A percentile compares a stretch with the other conserved stretches of the same genome.
These are phyloP conservation scores for Phycomyces blakesleeanus DNA, from an alignment of 192 early-diverging fungal species.

Conservation along the genomic window DNA sequence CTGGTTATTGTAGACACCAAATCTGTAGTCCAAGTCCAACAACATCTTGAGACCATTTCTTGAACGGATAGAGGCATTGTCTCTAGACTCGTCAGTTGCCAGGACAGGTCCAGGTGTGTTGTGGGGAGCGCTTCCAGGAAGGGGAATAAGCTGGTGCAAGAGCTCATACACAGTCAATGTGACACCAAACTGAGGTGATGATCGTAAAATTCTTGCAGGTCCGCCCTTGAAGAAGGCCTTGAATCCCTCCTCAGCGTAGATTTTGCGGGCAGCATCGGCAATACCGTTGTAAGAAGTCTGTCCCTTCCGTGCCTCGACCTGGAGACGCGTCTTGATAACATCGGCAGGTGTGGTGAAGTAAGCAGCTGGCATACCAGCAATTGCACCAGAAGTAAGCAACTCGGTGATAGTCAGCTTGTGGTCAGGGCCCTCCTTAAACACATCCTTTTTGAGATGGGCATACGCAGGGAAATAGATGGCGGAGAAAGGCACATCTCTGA, in stretches of 20 bases:
- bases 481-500: conserved; percentile 96
- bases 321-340: conserved; percentile 97
- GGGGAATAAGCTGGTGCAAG: conserved; percentile 66
- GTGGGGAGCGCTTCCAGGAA: conserved; percentile 32
- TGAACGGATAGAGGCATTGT: conserved; percentile 41
- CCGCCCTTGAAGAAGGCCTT: conserved; percentile 98
- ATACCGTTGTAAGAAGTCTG: conserved; percentile 87
- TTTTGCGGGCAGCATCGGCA: conserved; percentile 80
- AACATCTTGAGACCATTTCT: conserved; percentile 57
- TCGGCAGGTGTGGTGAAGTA: conserved; percentile 97
- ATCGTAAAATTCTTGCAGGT: conserved; percentile 84
- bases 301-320: conserved; percentile 87
- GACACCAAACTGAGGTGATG: conserved; percentile 97
- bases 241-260: conserved; percentile 87
- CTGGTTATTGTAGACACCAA: conserved; percentile 35
- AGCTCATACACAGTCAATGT: conserved; percentile 92
- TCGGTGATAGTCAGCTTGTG: conserved; percentile 65
- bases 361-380: conserved; percentile 96
- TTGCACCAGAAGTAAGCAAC: conserved; percentile 83
- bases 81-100: conserved; percentile 17
- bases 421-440: conserved; percentile 81
- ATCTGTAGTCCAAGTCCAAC: conserved; percentile 44
- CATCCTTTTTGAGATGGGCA: conserved; percentile 92
- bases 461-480: conserved; percentile 97
- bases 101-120: conserved; percentile 19